Percentiles rank a stretch among this genome's conserved stretches.
Conservation (phyloP, 192 early-diverging fungal genomes). For the Backusella morwellensis region DNA sequence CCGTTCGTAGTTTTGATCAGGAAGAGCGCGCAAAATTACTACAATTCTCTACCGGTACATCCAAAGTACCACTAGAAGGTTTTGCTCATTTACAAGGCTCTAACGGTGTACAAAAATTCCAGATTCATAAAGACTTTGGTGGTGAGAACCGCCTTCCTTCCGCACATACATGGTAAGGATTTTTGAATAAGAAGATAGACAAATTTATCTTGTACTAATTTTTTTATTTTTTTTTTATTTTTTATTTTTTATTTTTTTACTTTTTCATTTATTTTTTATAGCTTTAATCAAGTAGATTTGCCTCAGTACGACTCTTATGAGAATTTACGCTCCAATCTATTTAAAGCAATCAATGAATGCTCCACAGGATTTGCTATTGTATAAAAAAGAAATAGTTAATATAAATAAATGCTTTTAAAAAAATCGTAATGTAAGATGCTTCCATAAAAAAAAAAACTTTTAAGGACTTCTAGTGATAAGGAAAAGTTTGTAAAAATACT, state of each 20-base stretch:
- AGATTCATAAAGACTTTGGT: slow-evolving; percentile 96
- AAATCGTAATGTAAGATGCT: neutral
- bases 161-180: slow-evolving; percentile 91
- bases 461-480: neutral
- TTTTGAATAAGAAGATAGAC: neutral
- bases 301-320: slow-evolving; percentile 94
- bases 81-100: slow-evolving; percentile 92
- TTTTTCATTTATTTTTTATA: slow-evolving; percentile 31
- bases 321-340: slow-evolving; percentile 71
- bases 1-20: slow-evolving; percentile 94
- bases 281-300: slow-evolving; percentile 98
- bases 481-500: neutral
- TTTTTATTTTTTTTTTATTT: neutral
- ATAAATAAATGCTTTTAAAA: neutral
- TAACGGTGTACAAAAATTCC: slow-evolving; percentile 96
- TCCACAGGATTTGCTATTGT: slow-evolving; percentile 90
- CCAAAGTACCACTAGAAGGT: slow-evolving; percentile 97
- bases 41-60: slow-evolving; percentile 97
- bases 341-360: slow-evolving; percentile 91
- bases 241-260: neutral
- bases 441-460: neutral
- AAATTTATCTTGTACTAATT: neutral
- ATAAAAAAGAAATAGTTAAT: slow-evolving; percentile 37
- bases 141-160: slow-evolving; percentile 86
- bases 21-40: slow-evolving; percentile 97